A percentile compares a stretch with the other conserved stretches of the same genome.
Evolutionary conservation across 73 alveolate genomes (phyloP).

Genomic region (Blepharisma japonicum): DNA sequence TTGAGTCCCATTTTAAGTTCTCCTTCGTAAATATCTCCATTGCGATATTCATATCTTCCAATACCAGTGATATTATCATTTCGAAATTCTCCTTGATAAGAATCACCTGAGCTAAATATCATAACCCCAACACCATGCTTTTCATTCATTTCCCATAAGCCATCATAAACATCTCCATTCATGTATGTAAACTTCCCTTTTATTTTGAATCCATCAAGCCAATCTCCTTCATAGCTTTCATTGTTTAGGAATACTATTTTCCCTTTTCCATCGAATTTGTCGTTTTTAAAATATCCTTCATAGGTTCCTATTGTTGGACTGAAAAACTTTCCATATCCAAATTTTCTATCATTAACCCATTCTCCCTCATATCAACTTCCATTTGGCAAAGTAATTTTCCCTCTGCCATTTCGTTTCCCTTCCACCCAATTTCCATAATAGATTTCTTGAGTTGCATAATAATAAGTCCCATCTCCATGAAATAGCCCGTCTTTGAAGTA

Average conservation of each 20-base stretch:
- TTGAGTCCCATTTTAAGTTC: background rate
- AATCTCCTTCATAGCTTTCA: background rate
- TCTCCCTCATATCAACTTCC: constrained; percentile 53
- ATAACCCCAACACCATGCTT: too few relatives aligned
- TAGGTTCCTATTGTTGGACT: constrained; percentile 49
- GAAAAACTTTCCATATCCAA: constrained; percentile 54
- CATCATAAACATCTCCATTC: background rate
- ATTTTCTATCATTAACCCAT: constrained; percentile 56
- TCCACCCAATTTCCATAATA: constrained; percentile 17
- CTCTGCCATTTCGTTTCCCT: constrained; percentile 26
- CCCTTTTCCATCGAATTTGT: constrained; percentile 18
- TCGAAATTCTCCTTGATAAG: too few relatives aligned
- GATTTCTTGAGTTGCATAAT: background rate
- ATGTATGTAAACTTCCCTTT: background rate
- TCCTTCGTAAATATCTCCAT: background rate
- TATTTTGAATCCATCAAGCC: too few relatives aligned
- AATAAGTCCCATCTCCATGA: constrained; percentile 30
- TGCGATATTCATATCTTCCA: too few relatives aligned
- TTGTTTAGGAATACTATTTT: background rate
- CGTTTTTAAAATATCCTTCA: constrained; percentile 58
- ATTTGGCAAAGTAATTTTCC: constrained; percentile 31
- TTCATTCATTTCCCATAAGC: background rate
- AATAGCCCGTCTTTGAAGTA: constrained; percentile 38
- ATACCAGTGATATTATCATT: too few relatives aligned
- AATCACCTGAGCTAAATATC: too few relatives aligned